phyloP scores from a whole-genome alignment of 2,329 filamentous ascomycete genomes.

The Aspergillus spinulosporus region DNA sequence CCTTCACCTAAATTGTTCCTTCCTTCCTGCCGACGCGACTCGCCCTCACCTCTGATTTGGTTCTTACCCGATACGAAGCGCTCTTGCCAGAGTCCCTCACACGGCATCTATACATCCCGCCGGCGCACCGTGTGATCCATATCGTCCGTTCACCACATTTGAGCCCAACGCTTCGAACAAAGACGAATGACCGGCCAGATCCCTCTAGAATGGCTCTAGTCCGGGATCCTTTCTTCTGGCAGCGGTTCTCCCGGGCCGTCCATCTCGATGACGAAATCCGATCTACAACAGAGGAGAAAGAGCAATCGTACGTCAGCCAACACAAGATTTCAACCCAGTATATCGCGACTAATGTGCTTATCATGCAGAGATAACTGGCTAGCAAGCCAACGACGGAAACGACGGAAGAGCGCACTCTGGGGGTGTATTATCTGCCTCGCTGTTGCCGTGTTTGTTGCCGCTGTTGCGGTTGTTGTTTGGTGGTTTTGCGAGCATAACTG shows the following conservation, averaged over 20 bases:
- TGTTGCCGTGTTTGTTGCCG: conserved; percentile 23
- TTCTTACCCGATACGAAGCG: neutral
- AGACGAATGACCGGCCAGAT: neutral
- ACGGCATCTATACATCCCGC: too few relatives aligned
- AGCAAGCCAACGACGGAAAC: conserved; percentile 51
- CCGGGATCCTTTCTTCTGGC: conserved; percentile 61
- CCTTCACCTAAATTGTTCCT: neutral
- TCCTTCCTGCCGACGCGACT: neutral
- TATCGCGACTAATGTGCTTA: neutral
- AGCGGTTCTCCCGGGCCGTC: conserved; percentile 59
- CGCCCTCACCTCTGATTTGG: neutral
- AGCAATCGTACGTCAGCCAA: conserved; percentile 22
- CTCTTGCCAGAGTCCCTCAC: too few relatives aligned
- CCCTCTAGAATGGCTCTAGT: conserved; percentile 48
- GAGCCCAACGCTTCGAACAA: neutral
- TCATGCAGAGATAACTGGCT: conserved; percentile 55
- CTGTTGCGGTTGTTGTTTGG: conserved; percentile 47
- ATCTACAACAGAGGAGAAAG: conserved; percentile 20
- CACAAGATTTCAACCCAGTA: neutral
- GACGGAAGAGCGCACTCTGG: conserved; percentile 49
- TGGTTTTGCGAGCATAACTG: conserved; percentile 42
- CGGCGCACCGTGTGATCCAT: too few relatives aligned
- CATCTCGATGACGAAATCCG: conserved; percentile 55
- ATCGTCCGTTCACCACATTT: too few relatives aligned
- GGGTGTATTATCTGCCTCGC: conserved; percentile 41